Evolutionary conservation across 2,329 filamentous ascomycete species (phyloP).

Genomic region (Neonectria punicea): DNA sequence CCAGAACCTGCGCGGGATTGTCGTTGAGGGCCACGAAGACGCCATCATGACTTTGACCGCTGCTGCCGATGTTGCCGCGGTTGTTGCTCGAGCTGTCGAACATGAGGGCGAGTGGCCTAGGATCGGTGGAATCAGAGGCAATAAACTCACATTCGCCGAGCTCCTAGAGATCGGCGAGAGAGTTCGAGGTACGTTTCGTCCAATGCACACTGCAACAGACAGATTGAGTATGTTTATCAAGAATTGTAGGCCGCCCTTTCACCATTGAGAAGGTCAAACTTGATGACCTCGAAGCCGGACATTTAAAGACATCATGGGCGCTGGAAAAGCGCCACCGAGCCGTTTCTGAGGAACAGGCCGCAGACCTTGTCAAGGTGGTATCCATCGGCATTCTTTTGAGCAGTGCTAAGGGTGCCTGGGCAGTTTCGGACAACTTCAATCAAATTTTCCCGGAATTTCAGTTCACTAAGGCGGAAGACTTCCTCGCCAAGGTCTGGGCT

Average conservation of each 20-base stretch:
- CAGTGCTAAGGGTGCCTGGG: neutral
- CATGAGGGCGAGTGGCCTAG: slow-evolving; percentile 56
- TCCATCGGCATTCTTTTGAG: neutral
- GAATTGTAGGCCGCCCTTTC: slow-evolving; percentile 35
- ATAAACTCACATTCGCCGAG: slow-evolving; percentile 45
- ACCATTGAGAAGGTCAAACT: slow-evolving; percentile 27
- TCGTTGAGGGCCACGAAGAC: slow-evolving; percentile 48
- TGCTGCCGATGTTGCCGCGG: slow-evolving; percentile 52
- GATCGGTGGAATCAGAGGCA: slow-evolving; percentile 53
- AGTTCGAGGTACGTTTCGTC: slow-evolving; percentile 49
- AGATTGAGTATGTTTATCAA: neutral
- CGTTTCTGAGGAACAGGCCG: neutral
- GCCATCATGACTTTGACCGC: slow-evolving; percentile 55
- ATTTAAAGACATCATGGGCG: slow-evolving; percentile 40
- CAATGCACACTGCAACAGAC: neutral
- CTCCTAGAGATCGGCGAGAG: slow-evolving; percentile 49
- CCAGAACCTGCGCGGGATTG: neutral
- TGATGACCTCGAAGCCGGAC: slow-evolving; percentile 34
- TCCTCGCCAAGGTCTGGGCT: neutral
- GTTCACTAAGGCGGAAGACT: neutral
- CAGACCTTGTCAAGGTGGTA: neutral
- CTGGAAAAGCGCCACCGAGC: neutral
- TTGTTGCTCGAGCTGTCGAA: slow-evolving; percentile 54
- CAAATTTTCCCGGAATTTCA: neutral
- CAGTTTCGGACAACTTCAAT: neutral